Evolutionary conservation across 2,329 filamentous ascomycete genomes (phyloP), one percentile per base, ranked within the genome.

Genomic region (Fusarium guadeloupense): DNA sequence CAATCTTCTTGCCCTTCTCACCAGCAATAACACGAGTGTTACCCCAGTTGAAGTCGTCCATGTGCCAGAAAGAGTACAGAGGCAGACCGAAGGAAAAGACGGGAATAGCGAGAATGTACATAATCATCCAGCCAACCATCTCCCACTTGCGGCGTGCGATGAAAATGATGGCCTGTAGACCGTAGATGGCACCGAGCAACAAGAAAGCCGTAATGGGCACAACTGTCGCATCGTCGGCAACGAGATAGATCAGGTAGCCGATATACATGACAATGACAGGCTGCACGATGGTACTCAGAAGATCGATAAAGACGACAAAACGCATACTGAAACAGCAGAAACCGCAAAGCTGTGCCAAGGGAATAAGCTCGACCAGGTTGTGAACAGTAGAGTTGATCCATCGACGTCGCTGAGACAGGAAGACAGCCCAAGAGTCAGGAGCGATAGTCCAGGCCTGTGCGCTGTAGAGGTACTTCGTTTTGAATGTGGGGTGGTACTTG

Each of bases 301-400:
- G 81, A 77, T 99, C 95, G 67, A 99, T 76, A 72, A 99, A 96
- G 67, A 99, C 93, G 55, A 99, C 86, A 77, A 99, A 99, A 71
- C 95, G 90, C 95, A 99, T 99, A 77, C 91, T 96, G 83, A 99
- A 99, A 80, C 95, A 99, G 84, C 95, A 99, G 89, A 99, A 99
- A 79, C 95, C 95, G 77, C 95, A 99, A 44, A 99, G 90, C 75
- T 98, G 91, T 59, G 90, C 87, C 76, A 99, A 83, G 6, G 94
- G 93, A 62, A 98, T 94, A 60, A 99, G 89, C 76, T 99, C 95
- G 62, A 96, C 91, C 61, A 99, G 83, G 76, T 99, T 99, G 83
- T 99, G 95, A 45, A 99, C 92, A 0, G 95, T 99, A 52, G 93
- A 97, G 83, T 99, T 99, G 78, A 99, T 99, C 95, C 95, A 99